A percentile compares a stretch with the other conserved stretches of the same genome.
phyloP scores from a whole-genome alignment of 176 grass and related monocot species.

The Avena eriantha region DNA sequence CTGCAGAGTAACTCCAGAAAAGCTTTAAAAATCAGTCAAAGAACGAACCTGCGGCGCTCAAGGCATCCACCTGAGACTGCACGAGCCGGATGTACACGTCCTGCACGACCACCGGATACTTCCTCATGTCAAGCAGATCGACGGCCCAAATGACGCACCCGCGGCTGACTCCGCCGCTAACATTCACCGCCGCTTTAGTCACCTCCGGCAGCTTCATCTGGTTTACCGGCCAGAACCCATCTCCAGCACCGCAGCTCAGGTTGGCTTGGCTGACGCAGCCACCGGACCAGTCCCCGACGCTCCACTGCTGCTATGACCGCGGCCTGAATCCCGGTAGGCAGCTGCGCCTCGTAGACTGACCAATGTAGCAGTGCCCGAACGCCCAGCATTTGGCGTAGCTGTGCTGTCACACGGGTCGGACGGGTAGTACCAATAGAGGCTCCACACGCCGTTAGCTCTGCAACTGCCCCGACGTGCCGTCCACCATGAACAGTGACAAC shows the following conservation, averaged over 20 bases:
- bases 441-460: constrained; percentile 15
- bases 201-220: constrained; percentile 62
- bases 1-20: background rate
- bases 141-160: constrained; percentile 55
- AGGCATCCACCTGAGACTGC: background rate
- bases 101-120: constrained; percentile 3
- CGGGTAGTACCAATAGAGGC: constrained; percentile 47
- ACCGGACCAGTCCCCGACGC: constrained; percentile 7
- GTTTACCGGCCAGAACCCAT: constrained; percentile 50
- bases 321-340: constrained; percentile 61
- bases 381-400: constrained; percentile 43
- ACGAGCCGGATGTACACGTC: background rate
- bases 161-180: constrained; percentile 33
- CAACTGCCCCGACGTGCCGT: background rate
- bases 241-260: constrained; percentile 42
- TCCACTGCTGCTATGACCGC: constrained; percentile 42
- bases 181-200: constrained; percentile 43
- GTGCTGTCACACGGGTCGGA: constrained; percentile 48
- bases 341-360: background rate
- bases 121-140: constrained; percentile 62
- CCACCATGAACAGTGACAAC: background rate
- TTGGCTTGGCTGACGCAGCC: constrained; percentile 42
- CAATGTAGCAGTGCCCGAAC: constrained; percentile 47
- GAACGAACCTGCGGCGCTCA: background rate
- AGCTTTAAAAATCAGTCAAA: background rate